A percentile compares a stretch with the other conserved stretches of the same genome.
Conservation (phyloP, 345 rosid genomes). For the Salix viminalis region DNA sequence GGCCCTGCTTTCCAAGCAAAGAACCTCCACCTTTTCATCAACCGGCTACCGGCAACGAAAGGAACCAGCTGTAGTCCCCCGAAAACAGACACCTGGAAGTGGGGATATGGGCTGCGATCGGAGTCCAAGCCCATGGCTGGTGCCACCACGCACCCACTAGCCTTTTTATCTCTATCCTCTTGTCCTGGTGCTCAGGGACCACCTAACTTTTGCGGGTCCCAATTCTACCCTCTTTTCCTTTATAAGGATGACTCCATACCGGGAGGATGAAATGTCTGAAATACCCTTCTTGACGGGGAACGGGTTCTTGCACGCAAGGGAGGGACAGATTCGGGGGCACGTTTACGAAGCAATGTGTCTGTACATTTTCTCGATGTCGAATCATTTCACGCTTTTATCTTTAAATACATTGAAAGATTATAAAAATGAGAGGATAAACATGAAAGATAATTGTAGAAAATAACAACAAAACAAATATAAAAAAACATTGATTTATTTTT, state of each 20-base stretch:
- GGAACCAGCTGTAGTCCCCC: background rate
- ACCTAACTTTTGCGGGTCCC: background rate
- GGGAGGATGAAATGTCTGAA: background rate
- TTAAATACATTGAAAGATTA: too few species aligned
- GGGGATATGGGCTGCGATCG: background rate
- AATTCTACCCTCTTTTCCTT: background rate
- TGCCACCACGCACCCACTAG: background rate
- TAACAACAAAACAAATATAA: too few species aligned
- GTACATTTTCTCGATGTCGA: too few species aligned
- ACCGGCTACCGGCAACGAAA: background rate
- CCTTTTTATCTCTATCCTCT: background rate
- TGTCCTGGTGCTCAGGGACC: slow-evolving; percentile 1
- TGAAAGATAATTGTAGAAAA: too few species aligned
- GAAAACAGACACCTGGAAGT: background rate
- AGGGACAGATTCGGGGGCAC: too few species aligned
- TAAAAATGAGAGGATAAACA: too few species aligned
- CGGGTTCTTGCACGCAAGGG: too few species aligned
- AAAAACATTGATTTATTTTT: too few species aligned
- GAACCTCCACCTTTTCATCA: slow-evolving; percentile 5
- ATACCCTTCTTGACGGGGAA: background rate
- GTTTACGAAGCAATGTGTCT: rapidly evolving
- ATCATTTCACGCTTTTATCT: too few species aligned
- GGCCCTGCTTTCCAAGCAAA: background rate
- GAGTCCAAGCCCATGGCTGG: background rate
- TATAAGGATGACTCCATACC: background rate